Percentiles rank a stretch among this genome's conserved stretches.
Conservation (phyloP, 441 rosid genomes). For the Adansonia rubrostipa region DNA sequence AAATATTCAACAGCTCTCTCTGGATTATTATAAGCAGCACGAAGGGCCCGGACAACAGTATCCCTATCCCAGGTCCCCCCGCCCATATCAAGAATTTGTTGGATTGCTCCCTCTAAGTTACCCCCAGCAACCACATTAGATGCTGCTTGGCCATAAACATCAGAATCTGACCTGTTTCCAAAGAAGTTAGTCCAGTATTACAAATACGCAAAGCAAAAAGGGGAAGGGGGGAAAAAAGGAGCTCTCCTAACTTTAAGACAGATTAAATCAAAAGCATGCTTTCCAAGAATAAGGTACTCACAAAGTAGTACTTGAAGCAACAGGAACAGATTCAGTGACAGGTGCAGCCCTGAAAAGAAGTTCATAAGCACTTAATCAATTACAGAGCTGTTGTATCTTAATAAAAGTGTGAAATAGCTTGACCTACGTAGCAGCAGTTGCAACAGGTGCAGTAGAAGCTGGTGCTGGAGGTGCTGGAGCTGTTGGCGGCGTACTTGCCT, state of each 20-base stretch:
- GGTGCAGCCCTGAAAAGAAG: slow-evolving; percentile 19
- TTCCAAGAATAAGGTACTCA: slow-evolving; percentile 31
- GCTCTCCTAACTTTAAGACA: neutral
- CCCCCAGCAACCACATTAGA: slow-evolving; percentile 85
- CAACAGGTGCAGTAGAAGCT: slow-evolving; percentile 38
- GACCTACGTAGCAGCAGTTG: slow-evolving; percentile 41
- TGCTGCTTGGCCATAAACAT: slow-evolving; percentile 84
- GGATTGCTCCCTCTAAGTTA: slow-evolving; percentile 77
- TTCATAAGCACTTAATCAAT: slow-evolving; percentile 4
- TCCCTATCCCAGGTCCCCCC: slow-evolving; percentile 94
- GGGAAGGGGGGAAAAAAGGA: neutral
- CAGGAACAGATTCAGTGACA: slow-evolving; percentile 35
- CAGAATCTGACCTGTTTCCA: slow-evolving; percentile 55
- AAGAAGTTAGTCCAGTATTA: slow-evolving; percentile 18
- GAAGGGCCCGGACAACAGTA: slow-evolving; percentile 82
- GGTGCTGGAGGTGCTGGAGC: slow-evolving; percentile 35
- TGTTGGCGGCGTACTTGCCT: slow-evolving; percentile 34
- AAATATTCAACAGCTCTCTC: slow-evolving; percentile 97
- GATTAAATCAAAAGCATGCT: neutral
- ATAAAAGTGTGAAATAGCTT: neutral
- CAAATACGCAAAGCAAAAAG: neutral
- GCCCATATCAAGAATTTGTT: slow-evolving; percentile 95
- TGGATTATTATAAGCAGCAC: slow-evolving; percentile 93
- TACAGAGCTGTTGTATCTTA: neutral
- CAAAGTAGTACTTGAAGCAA: slow-evolving; percentile 34